Percentiles rank a stretch among this genome's conserved stretches.
phyloP scores from a whole-genome alignment of 768 basidiomycete genomes.

The Hemileccinum impolitum region DNA sequence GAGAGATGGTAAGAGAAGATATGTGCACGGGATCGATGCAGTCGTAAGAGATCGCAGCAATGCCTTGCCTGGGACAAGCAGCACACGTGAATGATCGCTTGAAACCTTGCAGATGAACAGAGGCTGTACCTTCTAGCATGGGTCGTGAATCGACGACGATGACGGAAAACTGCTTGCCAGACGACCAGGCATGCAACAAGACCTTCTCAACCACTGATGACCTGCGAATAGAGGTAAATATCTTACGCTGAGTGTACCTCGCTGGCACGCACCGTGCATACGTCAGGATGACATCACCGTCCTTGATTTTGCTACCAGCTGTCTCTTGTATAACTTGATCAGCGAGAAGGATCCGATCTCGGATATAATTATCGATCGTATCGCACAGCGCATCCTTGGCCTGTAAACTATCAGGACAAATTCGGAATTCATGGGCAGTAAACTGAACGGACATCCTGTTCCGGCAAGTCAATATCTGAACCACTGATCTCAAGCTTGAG shows the following conservation, averaged over 20 bases:
- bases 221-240: slow-evolving; percentile 38
- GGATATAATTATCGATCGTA: slow-evolving; percentile 91
- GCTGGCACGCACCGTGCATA: slow-evolving; percentile 70
- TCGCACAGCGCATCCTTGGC: slow-evolving; percentile 82
- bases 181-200: slow-evolving; percentile 69
- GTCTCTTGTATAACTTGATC: slow-evolving; percentile 90
- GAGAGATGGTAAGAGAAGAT: slow-evolving; percentile 85
- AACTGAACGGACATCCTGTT: slow-evolving; percentile 73
- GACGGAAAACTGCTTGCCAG: slow-evolving; percentile 80
- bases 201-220: slow-evolving; percentile 95
- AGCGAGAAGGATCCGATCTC: slow-evolving; percentile 89
- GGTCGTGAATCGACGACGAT: slow-evolving; percentile 95
- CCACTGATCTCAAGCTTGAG: slow-evolving; percentile 94
- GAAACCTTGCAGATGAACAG: neutral
- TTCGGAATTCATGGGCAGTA: neutral
- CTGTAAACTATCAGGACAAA: slow-evolving; percentile 37
- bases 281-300: slow-evolving; percentile 89
- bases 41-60: slow-evolving; percentile 68
- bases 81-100: neutral
- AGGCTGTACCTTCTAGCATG: slow-evolving; percentile 72
- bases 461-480: slow-evolving; percentile 88
- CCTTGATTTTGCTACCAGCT: slow-evolving; percentile 89
- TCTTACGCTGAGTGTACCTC: neutral
- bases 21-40: slow-evolving; percentile 78
- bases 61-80: slow-evolving; percentile 58